Base-by-base conservation (phyloP, 2,329 filamentous ascomycete genomes). In the Aspergillaceae sp. region DNA sequence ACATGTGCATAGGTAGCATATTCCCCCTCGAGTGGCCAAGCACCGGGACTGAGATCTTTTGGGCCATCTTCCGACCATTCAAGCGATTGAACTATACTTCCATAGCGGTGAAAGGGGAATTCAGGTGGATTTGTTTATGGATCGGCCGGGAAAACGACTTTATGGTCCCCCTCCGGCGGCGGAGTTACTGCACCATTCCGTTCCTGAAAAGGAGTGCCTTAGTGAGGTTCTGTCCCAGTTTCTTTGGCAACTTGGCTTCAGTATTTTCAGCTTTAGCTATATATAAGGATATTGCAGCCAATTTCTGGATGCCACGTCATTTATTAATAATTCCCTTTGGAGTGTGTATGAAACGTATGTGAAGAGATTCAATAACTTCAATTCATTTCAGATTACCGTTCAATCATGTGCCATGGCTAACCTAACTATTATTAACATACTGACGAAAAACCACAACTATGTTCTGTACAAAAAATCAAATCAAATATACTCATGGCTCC, bases 11-110 rank as follows among this genome's bases (percentile, higher is more conserved):
- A 51, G 4, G 42, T 51, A 11, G 11, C 30, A n/a, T 51, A 51
- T 30, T 49, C 40, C 29, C 49, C 49, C 34, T 51, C 49, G 9
- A 51, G 36, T 28, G 47, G 49, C 49, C 49, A 51, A 11, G 49
- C 44, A 2, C 49, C 49, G 8, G 49, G 47, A 6, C 47, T 36
- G 29, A 51, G 40, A 40, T 48, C 44, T 5, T 47, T 44, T 3
- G 47, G 49, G 3, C 46, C 49, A 42, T 51, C 4, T 10, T 47
- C 47, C 4, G 47, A 49, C 47, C 49, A 48, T 46, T 51, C 47
- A 19, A 51, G 49, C 4, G 49, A 51, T 4, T 47, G 47, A 2
- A 43, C 45, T 26, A 51, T 44, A 41, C 47, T 51, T 8, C 49
- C 49, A 40, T 51, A 42, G 26, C 46, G 36, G 38, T 49, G 43